Percentiles rank a stretch among this genome's conserved stretches.
These are phyloP conservation scores for Tolypocladium capitatum DNA, from an alignment of 2,329 filamentous ascomycete genomes.

Conservation along the genomic window DNA sequence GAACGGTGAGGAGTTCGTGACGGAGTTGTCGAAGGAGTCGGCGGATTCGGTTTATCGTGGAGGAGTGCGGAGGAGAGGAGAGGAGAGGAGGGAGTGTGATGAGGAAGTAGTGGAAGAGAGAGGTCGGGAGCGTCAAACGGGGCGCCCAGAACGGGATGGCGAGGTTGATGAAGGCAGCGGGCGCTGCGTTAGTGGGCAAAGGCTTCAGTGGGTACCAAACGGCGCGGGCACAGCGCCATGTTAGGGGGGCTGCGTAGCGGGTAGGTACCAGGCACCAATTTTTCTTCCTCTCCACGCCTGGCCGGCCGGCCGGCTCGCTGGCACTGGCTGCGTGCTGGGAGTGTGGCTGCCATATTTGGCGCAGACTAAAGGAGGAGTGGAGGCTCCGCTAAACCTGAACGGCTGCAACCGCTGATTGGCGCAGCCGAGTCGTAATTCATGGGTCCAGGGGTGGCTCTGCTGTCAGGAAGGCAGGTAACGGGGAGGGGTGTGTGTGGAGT, in stretches of 20 bases:
- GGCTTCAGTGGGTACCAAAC: too few species aligned
- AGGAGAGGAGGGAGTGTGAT: constrained; percentile 4
- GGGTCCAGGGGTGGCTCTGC: not conserved
- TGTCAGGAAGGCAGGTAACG: not conserved
- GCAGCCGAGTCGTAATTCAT: not conserved
- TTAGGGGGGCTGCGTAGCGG: not conserved
- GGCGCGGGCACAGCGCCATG: too few species aligned
- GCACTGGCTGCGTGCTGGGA: constrained; percentile 8
- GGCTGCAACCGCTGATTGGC: constrained; percentile 1
- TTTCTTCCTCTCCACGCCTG: too few species aligned
- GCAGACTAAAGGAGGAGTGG: constrained; percentile 2
- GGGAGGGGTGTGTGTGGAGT: not conserved
- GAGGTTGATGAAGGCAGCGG: constrained; percentile 14
- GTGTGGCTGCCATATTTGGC: too few species aligned
- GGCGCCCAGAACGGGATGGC: constrained; percentile 8
- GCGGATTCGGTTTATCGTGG: constrained; percentile 24
- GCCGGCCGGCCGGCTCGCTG: not conserved
- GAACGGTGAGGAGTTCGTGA: constrained; percentile 16
- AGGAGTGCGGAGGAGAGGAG: constrained; percentile 9
- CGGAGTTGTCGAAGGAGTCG: constrained; percentile 19
- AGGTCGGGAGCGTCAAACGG: constrained; percentile 3
- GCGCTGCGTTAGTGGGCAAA: constrained; percentile 4
- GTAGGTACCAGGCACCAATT: not conserved
- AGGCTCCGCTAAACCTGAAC: constrained; percentile 1
- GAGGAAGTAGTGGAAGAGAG: constrained; percentile 2